phyloP scores from a whole-genome alignment of 192 early-diverging fungal species.

The Entomortierella chlamydospora region DNA sequence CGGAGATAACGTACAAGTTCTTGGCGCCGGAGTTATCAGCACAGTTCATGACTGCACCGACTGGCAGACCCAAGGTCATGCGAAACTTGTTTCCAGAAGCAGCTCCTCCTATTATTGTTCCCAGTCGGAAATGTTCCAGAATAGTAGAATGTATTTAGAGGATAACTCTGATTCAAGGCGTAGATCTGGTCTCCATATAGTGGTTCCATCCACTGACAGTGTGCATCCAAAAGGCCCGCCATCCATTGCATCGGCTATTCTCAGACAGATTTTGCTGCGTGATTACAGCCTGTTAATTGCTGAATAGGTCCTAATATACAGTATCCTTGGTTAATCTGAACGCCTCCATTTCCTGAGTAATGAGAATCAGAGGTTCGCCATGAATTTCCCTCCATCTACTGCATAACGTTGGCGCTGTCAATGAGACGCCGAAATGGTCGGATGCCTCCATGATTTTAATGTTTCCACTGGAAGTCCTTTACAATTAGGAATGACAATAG shows the following conservation, averaged over 20 bases:
- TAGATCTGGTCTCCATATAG: too few relatives aligned
- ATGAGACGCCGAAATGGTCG: too few relatives aligned
- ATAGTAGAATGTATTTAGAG: not conserved
- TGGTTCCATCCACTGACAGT: too few relatives aligned
- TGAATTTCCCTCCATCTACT: too few relatives aligned
- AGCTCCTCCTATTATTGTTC: constrained; percentile 59
- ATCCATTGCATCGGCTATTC: too few relatives aligned
- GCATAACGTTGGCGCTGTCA: too few relatives aligned
- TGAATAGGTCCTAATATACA: not conserved
- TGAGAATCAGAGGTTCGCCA: constrained; percentile 31
- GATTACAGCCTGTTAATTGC: not conserved
- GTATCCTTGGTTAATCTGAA: not conserved
- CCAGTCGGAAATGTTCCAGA: too few relatives aligned
- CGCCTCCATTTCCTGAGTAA: too few relatives aligned
- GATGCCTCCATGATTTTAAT: too few relatives aligned
- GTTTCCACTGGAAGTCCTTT: not conserved
- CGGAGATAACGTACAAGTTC: constrained; percentile 99
- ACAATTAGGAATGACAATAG: too few relatives aligned
- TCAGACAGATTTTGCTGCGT: not conserved
- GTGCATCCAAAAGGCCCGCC: not conserved
- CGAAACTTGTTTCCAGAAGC: constrained; percentile 96
- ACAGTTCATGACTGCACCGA: constrained; percentile 98
- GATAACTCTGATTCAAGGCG: too few relatives aligned
- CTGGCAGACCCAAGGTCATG: constrained; percentile 97
- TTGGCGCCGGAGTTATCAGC: constrained; percentile 99